Base-by-base conservation (phyloP, 345 rosid genomes). In the Boechera stricta region DNA sequence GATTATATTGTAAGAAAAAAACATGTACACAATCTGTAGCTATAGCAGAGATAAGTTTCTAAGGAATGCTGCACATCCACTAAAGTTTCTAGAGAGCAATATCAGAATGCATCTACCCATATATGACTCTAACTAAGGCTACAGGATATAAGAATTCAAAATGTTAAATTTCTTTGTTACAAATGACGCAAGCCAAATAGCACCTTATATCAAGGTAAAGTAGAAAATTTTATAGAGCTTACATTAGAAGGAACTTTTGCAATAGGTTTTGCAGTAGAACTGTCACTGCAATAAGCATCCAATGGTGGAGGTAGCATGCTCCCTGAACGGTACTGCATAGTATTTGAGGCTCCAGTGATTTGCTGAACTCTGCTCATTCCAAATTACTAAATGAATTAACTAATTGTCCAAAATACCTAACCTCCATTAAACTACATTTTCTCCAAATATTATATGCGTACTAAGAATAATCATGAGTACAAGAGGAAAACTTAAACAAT, bases 361-460 rank as follows among this genome's bases (percentile, higher is more conserved):
- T 91, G 90, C 76, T 90, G 96, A 65, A 92, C 97, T 72, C 93
- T 91, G 63, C 85, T 86, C 90, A 85, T 86, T 77, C 48, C 66
- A 82, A 75, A 57, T 26, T 79, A 81, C 67, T 18, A 80, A 2
- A 72, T 16, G 54, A 72, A 33, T 75, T 66, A 82, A 58, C 24
- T 21, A 21, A 21, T 21, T 21, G 24, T 21, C 24, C 24, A 21
- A 21, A 21, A 21, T 21, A 21, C 24, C 24, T 21, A 21, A 21
- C 24, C 24, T 21, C 24, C 24, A 21, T 21, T 21, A 21, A 5
- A 42, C 35, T 5, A 38, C 13, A 38, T 1, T 12, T 54, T 18
- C 52, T 44, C 45, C n/a, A 35, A 1, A 12, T 16, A 67, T n/a
- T 39, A 44, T 33, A 15, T 31, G 29, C 26, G 11, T 2, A 12